phyloP scores from a whole-genome alignment of 1,284 basidiomycete species.

The Coriolopsis trogii region DNA sequence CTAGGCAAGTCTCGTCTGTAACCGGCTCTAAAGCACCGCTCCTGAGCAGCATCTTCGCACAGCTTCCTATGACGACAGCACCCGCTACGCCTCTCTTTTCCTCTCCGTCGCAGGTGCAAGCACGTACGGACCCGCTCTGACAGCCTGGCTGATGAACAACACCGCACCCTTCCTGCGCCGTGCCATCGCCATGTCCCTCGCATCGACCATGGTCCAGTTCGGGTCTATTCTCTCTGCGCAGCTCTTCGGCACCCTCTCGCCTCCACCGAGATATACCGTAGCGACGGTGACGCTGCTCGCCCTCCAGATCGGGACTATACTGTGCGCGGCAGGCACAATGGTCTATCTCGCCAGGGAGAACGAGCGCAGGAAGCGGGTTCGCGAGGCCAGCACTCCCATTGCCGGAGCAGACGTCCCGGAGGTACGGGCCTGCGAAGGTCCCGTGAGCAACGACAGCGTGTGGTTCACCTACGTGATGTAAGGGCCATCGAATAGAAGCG shows the following conservation, averaged over 20 bases:
- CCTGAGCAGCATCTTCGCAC: no score
- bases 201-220: conserved; percentile 65
- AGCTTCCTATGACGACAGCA: no score
- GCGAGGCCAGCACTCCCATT: no score
- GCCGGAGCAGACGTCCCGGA: no score
- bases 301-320: conserved; percentile 19
- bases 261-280: conserved; percentile 17
- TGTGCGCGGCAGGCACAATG: conserved; percentile 10
- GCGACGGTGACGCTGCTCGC: conserved; percentile 18
- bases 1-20: neutral
- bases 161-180: conserved; percentile 70
- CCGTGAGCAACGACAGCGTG: no score
- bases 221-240: conserved; percentile 63
- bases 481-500: no score
- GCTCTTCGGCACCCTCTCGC: conserved; percentile 34
- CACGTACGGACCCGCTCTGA: conserved; percentile 58
- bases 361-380: no score
- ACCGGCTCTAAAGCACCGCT: no score
- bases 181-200: conserved; percentile 64
- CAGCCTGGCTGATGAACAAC: conserved; percentile 70
- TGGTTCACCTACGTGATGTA: no score
- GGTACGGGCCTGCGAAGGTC: no score
- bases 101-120: conserved; percentile 64
- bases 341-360: conserved; percentile 9
- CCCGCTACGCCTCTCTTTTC: no score